These are phyloP conservation scores for Viridothelium virens DNA, from an alignment of 495 filamentous ascomycete genomes.

Conservation along the genomic window DNA sequence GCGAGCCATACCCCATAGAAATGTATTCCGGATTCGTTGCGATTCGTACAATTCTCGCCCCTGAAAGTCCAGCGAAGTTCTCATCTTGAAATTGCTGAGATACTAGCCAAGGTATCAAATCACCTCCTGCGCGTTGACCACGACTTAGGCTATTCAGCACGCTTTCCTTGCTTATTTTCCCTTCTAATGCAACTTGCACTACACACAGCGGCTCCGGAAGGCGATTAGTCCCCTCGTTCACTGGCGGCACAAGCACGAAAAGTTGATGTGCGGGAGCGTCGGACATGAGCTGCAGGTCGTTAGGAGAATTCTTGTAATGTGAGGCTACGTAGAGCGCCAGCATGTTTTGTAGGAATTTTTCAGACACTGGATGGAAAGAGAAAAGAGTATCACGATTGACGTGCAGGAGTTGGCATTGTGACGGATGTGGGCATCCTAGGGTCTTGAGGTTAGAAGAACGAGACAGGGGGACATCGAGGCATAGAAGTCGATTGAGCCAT, in stretches of 20 bases:
- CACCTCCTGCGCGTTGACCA: constrained; percentile 83
- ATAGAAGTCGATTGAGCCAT: constrained; percentile 93
- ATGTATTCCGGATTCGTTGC: constrained; percentile 92
- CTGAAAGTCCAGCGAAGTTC: constrained; percentile 87
- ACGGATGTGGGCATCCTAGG: constrained; percentile 81
- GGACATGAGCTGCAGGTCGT: constrained; percentile 95
- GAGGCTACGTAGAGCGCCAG: constrained; percentile 96
- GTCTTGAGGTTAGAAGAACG: constrained; percentile 65
- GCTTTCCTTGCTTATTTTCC: constrained; percentile 85
- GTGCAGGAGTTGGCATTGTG: constrained; percentile 78
- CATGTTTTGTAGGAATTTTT: constrained; percentile 96
- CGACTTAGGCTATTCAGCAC: constrained; percentile 82
- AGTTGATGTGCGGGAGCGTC: constrained; percentile 97
- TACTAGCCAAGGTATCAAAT: constrained; percentile 96
- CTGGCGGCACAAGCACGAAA: constrained; percentile 85
- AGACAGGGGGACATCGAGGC: constrained; percentile 82
- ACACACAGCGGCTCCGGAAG: constrained; percentile 92
- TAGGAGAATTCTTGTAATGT: constrained; percentile 97
- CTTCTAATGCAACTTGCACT: constrained; percentile 90
- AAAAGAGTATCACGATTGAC: constrained; percentile 97
- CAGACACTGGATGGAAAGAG: constrained; percentile 93
- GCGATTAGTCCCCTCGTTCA: constrained; percentile 64
- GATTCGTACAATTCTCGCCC: constrained; percentile 87
- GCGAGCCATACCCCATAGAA: constrained; percentile 91
- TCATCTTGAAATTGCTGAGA: constrained; percentile 98